Conservation (phyloP, 805 yeast species). For the Cyberlindnera suaveolens region DNA sequence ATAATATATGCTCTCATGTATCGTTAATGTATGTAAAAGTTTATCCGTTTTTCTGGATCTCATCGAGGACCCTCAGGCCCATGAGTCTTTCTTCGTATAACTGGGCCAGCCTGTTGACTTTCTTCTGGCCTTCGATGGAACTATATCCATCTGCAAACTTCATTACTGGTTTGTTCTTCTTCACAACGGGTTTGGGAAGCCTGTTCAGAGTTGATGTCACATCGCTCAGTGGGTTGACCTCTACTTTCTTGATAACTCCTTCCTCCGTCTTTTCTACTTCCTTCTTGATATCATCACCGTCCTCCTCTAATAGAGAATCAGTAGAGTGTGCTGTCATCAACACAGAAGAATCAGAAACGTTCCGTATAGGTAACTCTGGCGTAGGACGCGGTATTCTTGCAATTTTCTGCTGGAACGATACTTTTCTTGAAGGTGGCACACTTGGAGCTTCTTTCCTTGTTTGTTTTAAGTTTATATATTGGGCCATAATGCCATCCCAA, state of each 20-base stretch:
- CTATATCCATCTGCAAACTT: constrained; percentile 26
- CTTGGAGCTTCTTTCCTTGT: constrained; percentile 5
- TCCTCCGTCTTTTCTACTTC: too few species aligned
- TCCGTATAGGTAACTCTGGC: constrained; percentile 7
- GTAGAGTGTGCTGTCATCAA: too few species aligned
- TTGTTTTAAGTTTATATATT: constrained; percentile 2
- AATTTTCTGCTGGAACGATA: constrained; percentile 4
- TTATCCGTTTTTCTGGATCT: constrained; percentile 18
- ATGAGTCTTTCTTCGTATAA: constrained; percentile 53
- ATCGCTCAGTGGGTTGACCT: constrained; percentile 10
- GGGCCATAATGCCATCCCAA: constrained; percentile 30
- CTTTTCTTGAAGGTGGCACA: constrained; percentile 16
- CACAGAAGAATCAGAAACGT: neutral
- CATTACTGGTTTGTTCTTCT: constrained; percentile 5
- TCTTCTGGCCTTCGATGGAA: constrained; percentile 34
- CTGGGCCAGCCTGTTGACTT: constrained; percentile 57
- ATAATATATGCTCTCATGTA: neutral
- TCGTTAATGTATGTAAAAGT: neutral
- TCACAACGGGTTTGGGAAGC: constrained; percentile 3
- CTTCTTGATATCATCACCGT: neutral
- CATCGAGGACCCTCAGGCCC: constrained; percentile 31
- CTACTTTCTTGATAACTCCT: too few species aligned
- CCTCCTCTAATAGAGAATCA: neutral
- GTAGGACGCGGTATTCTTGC: constrained; percentile 13
- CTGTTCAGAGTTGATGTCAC: constrained; percentile 20